Conservation (phyloP, 2,329 filamentous ascomycete species). For the Fusarium robinianum region DNA sequence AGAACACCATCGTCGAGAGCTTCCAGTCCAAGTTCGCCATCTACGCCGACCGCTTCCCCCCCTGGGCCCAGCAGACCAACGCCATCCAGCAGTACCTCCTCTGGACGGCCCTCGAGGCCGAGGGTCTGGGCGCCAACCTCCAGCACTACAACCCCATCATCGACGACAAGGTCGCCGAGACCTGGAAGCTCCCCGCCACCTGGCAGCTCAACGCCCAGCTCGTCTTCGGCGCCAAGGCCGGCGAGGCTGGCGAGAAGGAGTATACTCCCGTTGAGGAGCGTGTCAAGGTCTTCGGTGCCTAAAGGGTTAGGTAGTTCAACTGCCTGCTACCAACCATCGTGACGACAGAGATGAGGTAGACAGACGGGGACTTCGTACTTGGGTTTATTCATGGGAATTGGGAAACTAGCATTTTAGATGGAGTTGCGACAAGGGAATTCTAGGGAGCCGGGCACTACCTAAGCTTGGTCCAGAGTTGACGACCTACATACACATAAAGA, state of each 20-base stretch:
- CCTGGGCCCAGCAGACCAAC: slow-evolving; percentile 75
- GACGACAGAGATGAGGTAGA: no score
- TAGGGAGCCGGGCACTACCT: slow-evolving; percentile 7
- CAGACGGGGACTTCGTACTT: no score
- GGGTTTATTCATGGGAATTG: slow-evolving; percentile 6
- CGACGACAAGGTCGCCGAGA: slow-evolving; percentile 68
- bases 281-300: slow-evolving; percentile 66
- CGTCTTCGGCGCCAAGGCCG: slow-evolving; percentile 73
- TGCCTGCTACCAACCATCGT: no score
- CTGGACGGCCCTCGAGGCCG: slow-evolving; percentile 82
- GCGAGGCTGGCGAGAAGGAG: slow-evolving; percentile 63
- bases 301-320: no score
- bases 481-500: background rate
- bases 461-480: slow-evolving; percentile 3
- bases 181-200: slow-evolving; percentile 71
- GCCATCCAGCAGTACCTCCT: slow-evolving; percentile 79
- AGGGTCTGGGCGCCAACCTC: slow-evolving; percentile 84
- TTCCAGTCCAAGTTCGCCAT: slow-evolving; percentile 71
- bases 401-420: slow-evolving; percentile 8
- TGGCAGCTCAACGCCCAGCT: slow-evolving; percentile 85
- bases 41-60: slow-evolving; percentile 80
- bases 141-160: slow-evolving; percentile 94
- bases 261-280: slow-evolving; percentile 68
- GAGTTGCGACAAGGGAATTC: slow-evolving; percentile 14
- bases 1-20: slow-evolving; percentile 66